Evolutionary conservation across 176 grass and related monocot genomes (phyloP), one percentile per base, ranked within the genome.

Genomic region (Oryza meridionalis): DNA sequence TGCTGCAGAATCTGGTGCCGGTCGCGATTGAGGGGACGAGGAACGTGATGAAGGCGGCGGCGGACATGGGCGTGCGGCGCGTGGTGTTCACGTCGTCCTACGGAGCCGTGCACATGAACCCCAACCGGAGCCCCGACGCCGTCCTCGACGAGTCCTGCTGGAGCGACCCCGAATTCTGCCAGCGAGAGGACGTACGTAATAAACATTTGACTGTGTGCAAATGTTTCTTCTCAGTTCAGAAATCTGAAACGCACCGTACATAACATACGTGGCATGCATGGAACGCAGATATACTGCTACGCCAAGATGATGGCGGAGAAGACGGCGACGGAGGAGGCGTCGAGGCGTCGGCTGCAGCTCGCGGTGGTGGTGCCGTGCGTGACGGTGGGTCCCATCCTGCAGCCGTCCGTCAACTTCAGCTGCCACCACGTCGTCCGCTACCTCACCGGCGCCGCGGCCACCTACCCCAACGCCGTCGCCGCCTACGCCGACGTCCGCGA

Each of bases 71-170:
- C 15, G 69, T 65, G 3, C 65, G 69, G 1, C 80, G 88, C 0
- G 31, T 91, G 3, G 88, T 91, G 0, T 82, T 94, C 88, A 91
- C 91, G 1, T 90, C 88, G 2, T 86, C 88, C 4, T 85, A 88
- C 64, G 88, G 91, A 65, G 88, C 85, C 4, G 88, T 91, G 12
- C 88, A 93, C 82, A 93, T 93, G 88, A 80, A 93, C 62, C 91
- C 91, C 4, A 90, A 62, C 49, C 70, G 91, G 13, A 79, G 84
- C 49, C 84, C 84, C 51, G 86, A 77, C 84, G 27, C 51, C 17
- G 53, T 86, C 33, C 22, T 80, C 51, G 84, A 86, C 25, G 77
- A 66, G 67, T 65, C 61, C 25, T 83, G 70, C 66, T 88, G 72
- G 86, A 82, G 79, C 25, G 79, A 70, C 64, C 37, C 15, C 17